Evolutionary conservation across 495 filamentous ascomycete species (phyloP).

Genomic region (Aspergillus steynii): DNA sequence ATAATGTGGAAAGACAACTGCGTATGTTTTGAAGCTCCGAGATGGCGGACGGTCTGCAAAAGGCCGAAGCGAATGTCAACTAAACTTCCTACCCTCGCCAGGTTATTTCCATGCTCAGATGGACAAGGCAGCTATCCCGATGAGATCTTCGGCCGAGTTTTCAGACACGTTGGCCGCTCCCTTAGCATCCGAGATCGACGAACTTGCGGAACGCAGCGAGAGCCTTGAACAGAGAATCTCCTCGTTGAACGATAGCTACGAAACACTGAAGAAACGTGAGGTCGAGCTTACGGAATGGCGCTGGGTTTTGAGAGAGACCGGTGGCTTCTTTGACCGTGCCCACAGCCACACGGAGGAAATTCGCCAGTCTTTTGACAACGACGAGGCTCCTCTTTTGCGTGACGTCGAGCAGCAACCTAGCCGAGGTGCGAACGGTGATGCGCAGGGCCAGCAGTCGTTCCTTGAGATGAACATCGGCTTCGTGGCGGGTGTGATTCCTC

Average conservation of each 20-base stretch:
- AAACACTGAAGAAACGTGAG: constrained; percentile 95
- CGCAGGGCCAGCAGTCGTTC: constrained; percentile 77
- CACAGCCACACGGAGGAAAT: constrained; percentile 97
- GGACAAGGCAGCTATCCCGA: constrained; percentile 82
- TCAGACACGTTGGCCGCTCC: constrained; percentile 81
- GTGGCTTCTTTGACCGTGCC: constrained; percentile 94
- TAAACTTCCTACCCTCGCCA: constrained; percentile 13
- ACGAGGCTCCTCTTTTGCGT: constrained; percentile 76
- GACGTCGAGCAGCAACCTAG: constrained; percentile 77
- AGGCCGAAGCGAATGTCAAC: not conserved
- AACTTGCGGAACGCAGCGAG: constrained; percentile 87
- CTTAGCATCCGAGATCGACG: constrained; percentile 89
- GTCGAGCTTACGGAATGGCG: constrained; percentile 97
- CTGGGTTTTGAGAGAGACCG: constrained; percentile 93
- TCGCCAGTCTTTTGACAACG: constrained; percentile 82
- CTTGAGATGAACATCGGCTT: constrained; percentile 99
- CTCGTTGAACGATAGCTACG: constrained; percentile 94
- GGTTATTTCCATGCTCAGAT: constrained; percentile 94
- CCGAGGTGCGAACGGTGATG: constrained; percentile 65
- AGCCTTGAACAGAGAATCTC: constrained; percentile 88
- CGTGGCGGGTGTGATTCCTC: constrained; percentile 94
- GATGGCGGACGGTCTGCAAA: not conserved
- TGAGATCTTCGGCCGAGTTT: constrained; percentile 83
- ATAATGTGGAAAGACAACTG: constrained; percentile 97
- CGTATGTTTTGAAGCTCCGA: constrained; percentile 56